phyloP scores from a whole-genome alignment of 2,329 filamentous ascomycete species.

The Aphanocladium album region DNA sequence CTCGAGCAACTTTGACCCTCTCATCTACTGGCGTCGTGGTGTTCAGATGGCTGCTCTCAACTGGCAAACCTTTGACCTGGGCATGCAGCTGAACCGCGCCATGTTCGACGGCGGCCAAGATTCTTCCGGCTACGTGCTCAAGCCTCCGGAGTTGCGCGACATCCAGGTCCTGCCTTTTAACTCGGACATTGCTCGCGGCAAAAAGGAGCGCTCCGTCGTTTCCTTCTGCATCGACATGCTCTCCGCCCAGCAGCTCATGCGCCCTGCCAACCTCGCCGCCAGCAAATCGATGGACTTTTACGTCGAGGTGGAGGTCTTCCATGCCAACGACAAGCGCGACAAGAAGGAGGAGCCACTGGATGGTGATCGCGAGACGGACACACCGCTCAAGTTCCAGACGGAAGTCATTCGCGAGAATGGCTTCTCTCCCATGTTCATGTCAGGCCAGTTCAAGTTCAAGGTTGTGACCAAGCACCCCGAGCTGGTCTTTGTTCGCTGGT shows the following conservation, averaged over 20 bases:
- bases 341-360: slow-evolving; percentile 70
- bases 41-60: slow-evolving; percentile 98
- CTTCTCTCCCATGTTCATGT: slow-evolving; percentile 79
- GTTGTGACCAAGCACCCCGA: slow-evolving; percentile 93
- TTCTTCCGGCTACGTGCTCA: slow-evolving; percentile 86
- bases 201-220: slow-evolving; percentile 75
- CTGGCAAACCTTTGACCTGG: slow-evolving; percentile 96
- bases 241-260: slow-evolving; percentile 90
- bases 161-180: slow-evolving; percentile 55
- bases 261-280: slow-evolving; percentile 66
- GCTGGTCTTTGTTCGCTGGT: slow-evolving; percentile 89
- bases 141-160: slow-evolving; percentile 78
- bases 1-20: slow-evolving; percentile 91
- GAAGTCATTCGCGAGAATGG: slow-evolving; percentile 80
- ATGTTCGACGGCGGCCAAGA: slow-evolving; percentile 93
- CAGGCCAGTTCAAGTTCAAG: slow-evolving; percentile 71
- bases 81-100: slow-evolving; percentile 93
- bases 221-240: slow-evolving; percentile 83
- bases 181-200: slow-evolving; percentile 49
- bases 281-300: slow-evolving; percentile 83
- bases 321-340: slow-evolving; percentile 88
- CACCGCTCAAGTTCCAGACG: slow-evolving; percentile 74
- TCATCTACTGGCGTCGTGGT: slow-evolving; percentile 88
- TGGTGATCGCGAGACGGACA: slow-evolving; percentile 37
- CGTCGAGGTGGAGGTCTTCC: slow-evolving; percentile 90